Percentiles rank a stretch among this genome's conserved stretches.
phyloP scores from a whole-genome alignment of 2,329 filamentous ascomycete genomes.

The Juglanconis juglandina region DNA sequence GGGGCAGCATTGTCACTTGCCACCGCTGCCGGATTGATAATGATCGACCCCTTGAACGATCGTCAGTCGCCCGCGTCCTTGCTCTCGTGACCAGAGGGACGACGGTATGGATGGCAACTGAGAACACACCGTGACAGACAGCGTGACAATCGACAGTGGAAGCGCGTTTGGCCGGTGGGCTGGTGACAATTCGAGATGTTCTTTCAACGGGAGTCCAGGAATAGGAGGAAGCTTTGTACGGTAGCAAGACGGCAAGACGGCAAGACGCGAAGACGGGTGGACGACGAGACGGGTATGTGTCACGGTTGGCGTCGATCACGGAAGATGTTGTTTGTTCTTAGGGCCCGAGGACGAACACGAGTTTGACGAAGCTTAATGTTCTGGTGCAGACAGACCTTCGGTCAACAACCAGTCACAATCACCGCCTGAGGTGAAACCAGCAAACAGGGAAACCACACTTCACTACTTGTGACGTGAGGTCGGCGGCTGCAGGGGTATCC shows the following conservation, averaged over 20 bases:
- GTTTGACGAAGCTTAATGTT: neutral
- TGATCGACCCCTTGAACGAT: slow-evolving; percentile 1
- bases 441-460: neutral
- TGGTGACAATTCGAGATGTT: neutral
- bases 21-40: neutral
- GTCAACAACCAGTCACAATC: neutral
- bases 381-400: neutral
- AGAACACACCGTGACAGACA: too few species aligned
- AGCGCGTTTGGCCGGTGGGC: too few species aligned
- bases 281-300: too few species aligned
- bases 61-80: neutral
- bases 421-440: neutral
- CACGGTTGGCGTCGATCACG: neutral
- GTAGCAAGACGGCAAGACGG: neutral
- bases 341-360: neutral
- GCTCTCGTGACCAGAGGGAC: neutral
- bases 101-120: too few species aligned
- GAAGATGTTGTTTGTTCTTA: neutral
- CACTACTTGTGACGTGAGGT: too few species aligned
- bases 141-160: too few species aligned
- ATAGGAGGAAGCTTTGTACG: neutral
- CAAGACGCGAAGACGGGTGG: too few species aligned
- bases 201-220: neutral
- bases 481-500: too few species aligned
- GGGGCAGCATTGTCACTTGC: slow-evolving; percentile 6